A percentile compares a stretch with the other conserved stretches of the same genome.
Evolutionary conservation across 441 rosid genomes (phyloP).

Genomic region (Metrosideros polymorpha): DNA sequence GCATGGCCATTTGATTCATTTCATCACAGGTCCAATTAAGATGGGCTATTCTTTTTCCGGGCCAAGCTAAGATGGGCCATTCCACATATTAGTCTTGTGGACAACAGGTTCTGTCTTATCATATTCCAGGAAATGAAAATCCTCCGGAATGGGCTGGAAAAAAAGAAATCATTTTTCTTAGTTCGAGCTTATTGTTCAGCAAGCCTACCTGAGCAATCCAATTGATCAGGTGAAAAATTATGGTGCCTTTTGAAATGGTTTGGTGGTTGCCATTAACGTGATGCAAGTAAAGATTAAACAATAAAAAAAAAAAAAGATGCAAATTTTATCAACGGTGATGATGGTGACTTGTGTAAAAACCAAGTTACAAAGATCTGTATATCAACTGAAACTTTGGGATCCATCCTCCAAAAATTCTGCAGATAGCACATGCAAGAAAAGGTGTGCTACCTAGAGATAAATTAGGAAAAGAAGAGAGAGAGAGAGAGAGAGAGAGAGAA

Average conservation of each 20-base stretch:
- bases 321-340: background rate
- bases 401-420: background rate
- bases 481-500: background rate
- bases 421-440: background rate
- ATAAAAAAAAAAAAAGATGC: background rate
- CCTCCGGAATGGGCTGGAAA: background rate
- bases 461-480: background rate
- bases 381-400: background rate
- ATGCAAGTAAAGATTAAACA: background rate
- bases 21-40: background rate
- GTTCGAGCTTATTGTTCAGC: background rate
- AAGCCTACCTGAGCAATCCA: background rate
- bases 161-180: background rate
- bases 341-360: background rate
- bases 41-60: background rate
- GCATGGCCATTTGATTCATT: background rate
- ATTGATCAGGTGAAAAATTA: background rate
- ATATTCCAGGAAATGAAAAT: background rate
- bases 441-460: background rate
- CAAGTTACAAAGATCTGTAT: background rate
- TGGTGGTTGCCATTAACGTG: background rate
- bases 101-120: background rate
- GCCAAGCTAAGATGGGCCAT: background rate
- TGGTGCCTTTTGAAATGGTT: background rate
- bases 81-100: background rate